phyloP scores from a whole-genome alignment of 768 basidiomycete species.

The Pisolithus microcarpus region DNA sequence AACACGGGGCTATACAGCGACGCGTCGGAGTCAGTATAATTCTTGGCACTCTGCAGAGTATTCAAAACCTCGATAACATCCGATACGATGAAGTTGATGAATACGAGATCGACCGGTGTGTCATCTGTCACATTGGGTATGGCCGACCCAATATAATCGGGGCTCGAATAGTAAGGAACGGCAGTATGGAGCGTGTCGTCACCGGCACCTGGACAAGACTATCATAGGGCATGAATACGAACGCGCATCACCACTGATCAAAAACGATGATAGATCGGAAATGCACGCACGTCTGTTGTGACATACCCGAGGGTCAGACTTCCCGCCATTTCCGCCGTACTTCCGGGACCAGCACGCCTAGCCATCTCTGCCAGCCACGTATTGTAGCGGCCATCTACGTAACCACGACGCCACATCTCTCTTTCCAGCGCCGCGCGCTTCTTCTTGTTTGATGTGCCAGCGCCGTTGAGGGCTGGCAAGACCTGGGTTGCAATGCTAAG shows the following conservation, averaged over 20 bases:
- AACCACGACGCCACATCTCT: conserved; percentile 34
- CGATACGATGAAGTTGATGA: conserved; percentile 59
- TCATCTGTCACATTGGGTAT: conserved; percentile 43
- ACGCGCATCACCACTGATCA: background rate
- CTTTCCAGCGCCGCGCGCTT: conserved; percentile 18
- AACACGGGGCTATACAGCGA: conserved; percentile 43
- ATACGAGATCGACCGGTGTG: conserved; percentile 64
- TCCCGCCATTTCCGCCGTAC: conserved; percentile 29
- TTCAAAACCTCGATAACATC: conserved; percentile 53
- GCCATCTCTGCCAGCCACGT: conserved; percentile 58
- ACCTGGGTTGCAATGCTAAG: conserved; percentile 46
- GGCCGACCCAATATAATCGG: conserved; percentile 53
- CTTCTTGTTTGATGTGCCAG: conserved; percentile 32
- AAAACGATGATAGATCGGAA: background rate
- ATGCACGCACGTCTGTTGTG: conserved; percentile 51
- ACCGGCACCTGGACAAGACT: conserved; percentile 68
- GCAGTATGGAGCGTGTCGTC: conserved; percentile 66
- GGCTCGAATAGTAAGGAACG: conserved; percentile 46
- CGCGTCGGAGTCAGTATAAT: conserved; percentile 48
- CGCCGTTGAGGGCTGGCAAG: conserved; percentile 45
- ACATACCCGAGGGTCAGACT: conserved; percentile 71
- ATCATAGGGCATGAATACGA: background rate
- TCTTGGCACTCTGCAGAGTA: conserved; percentile 39
- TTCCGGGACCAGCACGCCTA: conserved; percentile 28
- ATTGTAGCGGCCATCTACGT: conserved; percentile 44